phyloP scores from a whole-genome alignment of 257 asterid genomes.

The Petunia axillaris region DNA sequence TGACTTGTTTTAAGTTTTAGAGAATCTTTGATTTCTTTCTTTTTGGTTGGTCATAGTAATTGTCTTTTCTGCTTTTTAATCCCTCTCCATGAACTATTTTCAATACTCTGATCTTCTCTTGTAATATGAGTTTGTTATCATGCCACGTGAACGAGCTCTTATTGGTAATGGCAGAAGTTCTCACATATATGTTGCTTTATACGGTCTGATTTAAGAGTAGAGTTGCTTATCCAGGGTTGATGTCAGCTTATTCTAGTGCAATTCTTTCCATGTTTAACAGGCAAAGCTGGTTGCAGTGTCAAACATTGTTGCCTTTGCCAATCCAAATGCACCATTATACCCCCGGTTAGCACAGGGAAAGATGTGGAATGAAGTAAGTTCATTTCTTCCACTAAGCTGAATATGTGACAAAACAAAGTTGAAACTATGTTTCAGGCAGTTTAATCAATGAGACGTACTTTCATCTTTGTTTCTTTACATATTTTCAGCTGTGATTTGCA shows the following conservation, averaged over 20 bases:
- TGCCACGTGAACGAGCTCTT: neutral
- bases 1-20: neutral
- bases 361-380: slow-evolving; percentile 85
- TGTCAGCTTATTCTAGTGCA: neutral
- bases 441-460: neutral
- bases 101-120: slow-evolving; percentile 1
- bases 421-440: slow-evolving; percentile 1
- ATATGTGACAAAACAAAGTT: neutral
- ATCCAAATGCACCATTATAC: slow-evolving; percentile 92
- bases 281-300: slow-evolving; percentile 86
- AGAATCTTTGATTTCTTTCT: neutral
- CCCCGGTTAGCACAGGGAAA: slow-evolving; percentile 97
- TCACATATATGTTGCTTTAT: neutral
- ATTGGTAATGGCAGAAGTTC: neutral
- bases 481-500: neutral
- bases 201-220: neutral
- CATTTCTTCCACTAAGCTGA: neutral
- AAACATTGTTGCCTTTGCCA: slow-evolving; percentile 59
- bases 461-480: too few species aligned
- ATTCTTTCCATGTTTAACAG: slow-evolving; percentile 43
- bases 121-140: neutral
- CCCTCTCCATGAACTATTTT: neutral
- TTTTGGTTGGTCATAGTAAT: neutral
- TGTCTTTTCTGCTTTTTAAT: neutral
- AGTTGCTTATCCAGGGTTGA: neutral